Evolutionary conservation across 441 rosid genomes (phyloP).

Genomic region (Iberis amara): DNA sequence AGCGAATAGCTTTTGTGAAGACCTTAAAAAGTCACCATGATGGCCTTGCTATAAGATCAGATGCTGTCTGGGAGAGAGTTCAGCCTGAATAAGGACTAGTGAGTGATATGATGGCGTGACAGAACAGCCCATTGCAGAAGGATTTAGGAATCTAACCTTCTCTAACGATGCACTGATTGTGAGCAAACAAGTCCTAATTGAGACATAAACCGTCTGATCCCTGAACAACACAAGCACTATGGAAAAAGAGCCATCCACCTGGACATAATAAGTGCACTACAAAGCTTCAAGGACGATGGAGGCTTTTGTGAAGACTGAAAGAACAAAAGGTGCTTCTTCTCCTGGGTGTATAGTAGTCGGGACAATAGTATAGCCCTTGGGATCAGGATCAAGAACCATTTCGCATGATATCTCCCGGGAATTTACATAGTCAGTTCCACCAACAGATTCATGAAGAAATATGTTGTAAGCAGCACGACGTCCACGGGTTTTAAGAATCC

Average conservation of each 20-base stretch:
- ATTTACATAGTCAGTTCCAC: conserved; percentile 99
- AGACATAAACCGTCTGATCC: conserved; percentile 19
- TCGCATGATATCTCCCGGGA: conserved; percentile 99
- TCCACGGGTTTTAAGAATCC: conserved; percentile 98
- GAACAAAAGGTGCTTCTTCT: conserved; percentile 99
- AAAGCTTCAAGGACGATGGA: conserved; percentile 80
- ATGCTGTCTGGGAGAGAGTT: conserved; percentile 3
- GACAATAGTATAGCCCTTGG: conserved; percentile 97
- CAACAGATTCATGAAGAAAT: conserved; percentile 97
- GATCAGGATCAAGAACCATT: conserved; percentile 99
- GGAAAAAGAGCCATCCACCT: conserved; percentile 29
- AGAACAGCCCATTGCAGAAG: conserved; percentile 8
- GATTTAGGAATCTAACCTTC: conserved; percentile 16
- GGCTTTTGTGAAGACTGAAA: conserved; percentile 95
- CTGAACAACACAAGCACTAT: conserved; percentile 38
- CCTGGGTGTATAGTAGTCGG: conserved; percentile 99
- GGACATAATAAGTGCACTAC: conserved; percentile 33
- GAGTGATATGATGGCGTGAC: background rate
- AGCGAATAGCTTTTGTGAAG: conserved; percentile 16
- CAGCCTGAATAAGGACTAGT: background rate
- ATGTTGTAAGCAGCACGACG: conserved; percentile 94
- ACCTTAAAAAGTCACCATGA: conserved; percentile 15
- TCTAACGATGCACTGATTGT: conserved; percentile 6
- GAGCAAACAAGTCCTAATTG: conserved; percentile 8
- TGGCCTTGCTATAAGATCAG: conserved; percentile 22